Evolutionary conservation across 176 grass and related monocot species (phyloP).

Genomic region (sorghum (Sorghum bicolor)): Sorghum_bicolor_NCBIv3 NC_012871.2:70595501-70596000

Average conservation of each 20-base stretch:
- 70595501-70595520: slow-evolving; percentile 13
- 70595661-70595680: too few relatives aligned
- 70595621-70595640: neutral
- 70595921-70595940: neutral
- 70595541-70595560: slow-evolving; percentile 13
- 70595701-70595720: slow-evolving; percentile 13
- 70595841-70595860: slow-evolving; percentile 38
- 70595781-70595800: slow-evolving; percentile 30
- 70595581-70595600: slow-evolving; percentile 29
- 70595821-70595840: slow-evolving; percentile 6
- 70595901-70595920: slow-evolving; percentile 1
- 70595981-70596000: slow-evolving; percentile 33
- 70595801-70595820: neutral
- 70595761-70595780: slow-evolving; percentile 44
- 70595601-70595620: slow-evolving; percentile 22
- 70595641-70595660: neutral
- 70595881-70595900: slow-evolving; percentile 26
- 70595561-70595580: neutral
- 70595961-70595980: slow-evolving; percentile 14
- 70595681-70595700: neutral
- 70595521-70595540: too few relatives aligned
- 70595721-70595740: neutral
- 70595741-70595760: neutral
- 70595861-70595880: slow-evolving; percentile 1
- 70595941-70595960: too few relatives aligned